Base-by-base conservation (phyloP, 2,329 filamentous ascomycete genomes). In the Fusarium sp. region DNA sequence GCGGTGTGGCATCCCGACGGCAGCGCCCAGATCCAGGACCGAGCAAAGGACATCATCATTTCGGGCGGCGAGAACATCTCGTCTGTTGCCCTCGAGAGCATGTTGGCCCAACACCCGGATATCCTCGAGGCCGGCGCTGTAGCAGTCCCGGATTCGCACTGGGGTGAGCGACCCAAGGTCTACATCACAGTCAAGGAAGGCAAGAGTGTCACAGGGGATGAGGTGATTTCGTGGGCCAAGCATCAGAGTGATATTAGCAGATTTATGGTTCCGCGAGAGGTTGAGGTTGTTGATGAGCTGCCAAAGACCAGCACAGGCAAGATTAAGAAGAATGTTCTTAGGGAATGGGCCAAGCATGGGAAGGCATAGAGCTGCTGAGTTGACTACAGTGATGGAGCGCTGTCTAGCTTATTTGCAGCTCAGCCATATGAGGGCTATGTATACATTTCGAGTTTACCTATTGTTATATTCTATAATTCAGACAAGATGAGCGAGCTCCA, bases 231-330 rank as follows among this genome's bases (percentile, higher is more conserved):
- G 47, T 99, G 96, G 96, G 93, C 94, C 5, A 94, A 90, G 78
- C 83, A 91, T 68, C 86, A 92, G 73, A 92, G 91, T 75, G 84
- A 84, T 28, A 97, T 99, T 71, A 94, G 92, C 80, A 89, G 89
- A 68, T 99, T 97, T 76, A 98, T 98, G 96, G 90, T 91, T 15
- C 89, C 88, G 26, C 79, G 85, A 40, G 89, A 90, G 75, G 86
- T 90, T 1, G 92, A 97, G 78, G 83, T 98, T 43, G 88, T 99
- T n/a, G 71, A 82, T 7, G 94, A 97, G 78, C 83, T 99, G 68
- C 96, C 96, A 11, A 99, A 99, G 86, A 99, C 96, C 28, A 96
- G 92, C 78, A 99, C 96, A 1, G 96, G 96, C 5, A 99, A 99
- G 85, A 86, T 98, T 62, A 90, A 93, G 86, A 99, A 99, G 88